Evolutionary conservation across 2,329 filamentous ascomycete species (phyloP).

Genomic region (Colletotrichum viniferum): DNA sequence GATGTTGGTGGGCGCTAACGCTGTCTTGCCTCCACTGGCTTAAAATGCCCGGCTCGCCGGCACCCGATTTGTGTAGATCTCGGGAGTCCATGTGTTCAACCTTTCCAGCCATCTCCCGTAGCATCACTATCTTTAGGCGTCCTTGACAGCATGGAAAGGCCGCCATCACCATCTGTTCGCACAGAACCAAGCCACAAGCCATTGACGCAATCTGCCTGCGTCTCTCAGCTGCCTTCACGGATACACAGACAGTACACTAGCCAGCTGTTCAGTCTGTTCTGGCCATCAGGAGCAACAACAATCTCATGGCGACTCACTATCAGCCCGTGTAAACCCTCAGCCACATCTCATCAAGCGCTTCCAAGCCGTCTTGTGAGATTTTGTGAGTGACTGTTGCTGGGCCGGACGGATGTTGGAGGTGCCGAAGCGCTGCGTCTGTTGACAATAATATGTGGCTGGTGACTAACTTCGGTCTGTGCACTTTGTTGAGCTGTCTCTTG

Average conservation of each 20-base stretch:
- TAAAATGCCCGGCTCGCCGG: neutral
- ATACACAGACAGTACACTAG: neutral
- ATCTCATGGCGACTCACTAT: neutral
- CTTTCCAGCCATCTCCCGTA: neutral
- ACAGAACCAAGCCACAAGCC: neutral
- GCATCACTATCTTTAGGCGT: neutral
- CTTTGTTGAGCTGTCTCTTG: neutral
- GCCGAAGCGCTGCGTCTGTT: neutral
- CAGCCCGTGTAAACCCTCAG: neutral
- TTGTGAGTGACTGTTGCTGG: neutral
- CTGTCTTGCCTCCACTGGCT: neutral
- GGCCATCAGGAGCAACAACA: neutral
- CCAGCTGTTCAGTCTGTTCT: neutral
- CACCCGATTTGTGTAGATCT: neutral
- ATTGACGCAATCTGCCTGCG: conserved; percentile 4
- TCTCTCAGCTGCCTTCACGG: neutral
- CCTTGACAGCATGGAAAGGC: neutral
- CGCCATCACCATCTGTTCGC: conserved; percentile 7
- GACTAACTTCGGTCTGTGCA: neutral
- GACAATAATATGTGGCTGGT: neutral
- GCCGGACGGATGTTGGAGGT: neutral
- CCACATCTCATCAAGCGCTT: neutral
- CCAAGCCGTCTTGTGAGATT: neutral
- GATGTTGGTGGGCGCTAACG: neutral
- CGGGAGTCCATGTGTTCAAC: neutral